Conservation (phyloP, 176 grass and related monocot genomes). For the Triticum monococcum region DNA sequence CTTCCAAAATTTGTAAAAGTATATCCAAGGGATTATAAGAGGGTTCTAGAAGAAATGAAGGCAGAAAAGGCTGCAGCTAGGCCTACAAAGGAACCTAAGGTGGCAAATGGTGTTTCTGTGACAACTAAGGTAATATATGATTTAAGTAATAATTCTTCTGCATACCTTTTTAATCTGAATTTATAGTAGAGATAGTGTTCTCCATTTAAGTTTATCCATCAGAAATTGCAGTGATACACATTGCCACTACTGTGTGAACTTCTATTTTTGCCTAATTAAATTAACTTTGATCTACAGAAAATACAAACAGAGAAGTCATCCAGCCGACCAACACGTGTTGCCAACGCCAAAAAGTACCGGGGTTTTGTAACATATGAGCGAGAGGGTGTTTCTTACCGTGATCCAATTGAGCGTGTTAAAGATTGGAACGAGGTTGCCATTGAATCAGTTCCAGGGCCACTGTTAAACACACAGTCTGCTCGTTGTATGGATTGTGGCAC, state of each 20-base stretch:
- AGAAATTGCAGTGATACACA: constrained; percentile 19
- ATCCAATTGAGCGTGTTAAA: constrained; percentile 65
- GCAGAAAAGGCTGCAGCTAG: constrained; percentile 52
- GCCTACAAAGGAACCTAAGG: constrained; percentile 51
- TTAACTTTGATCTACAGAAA: constrained; percentile 51
- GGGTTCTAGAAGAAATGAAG: constrained; percentile 62
- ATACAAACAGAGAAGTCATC: constrained; percentile 19
- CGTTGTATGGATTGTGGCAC: constrained; percentile 99
- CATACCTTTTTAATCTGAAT: not conserved
- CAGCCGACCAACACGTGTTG: constrained; percentile 60
- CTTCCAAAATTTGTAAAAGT: constrained; percentile 93
- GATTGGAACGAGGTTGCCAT: constrained; percentile 95
- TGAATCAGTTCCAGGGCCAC: constrained; percentile 77
- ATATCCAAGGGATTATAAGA: constrained; percentile 92
- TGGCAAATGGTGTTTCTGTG: constrained; percentile 52
- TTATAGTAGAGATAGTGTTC: not conserved
- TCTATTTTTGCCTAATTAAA: not conserved
- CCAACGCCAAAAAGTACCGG: constrained; percentile 68
- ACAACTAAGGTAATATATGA: constrained; percentile 51
- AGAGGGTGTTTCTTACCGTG: constrained; percentile 77
- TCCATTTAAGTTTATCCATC: not conserved
- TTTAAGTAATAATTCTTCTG: constrained; percentile 22
- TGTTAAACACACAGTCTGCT: constrained; percentile 91
- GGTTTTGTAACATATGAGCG: constrained; percentile 93
- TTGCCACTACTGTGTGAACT: not conserved